A percentile compares a stretch with the other conserved stretches of the same genome.
phyloP scores from a whole-genome alignment of 1,139 yeast species.

The Pichia inconspicua region DNA sequence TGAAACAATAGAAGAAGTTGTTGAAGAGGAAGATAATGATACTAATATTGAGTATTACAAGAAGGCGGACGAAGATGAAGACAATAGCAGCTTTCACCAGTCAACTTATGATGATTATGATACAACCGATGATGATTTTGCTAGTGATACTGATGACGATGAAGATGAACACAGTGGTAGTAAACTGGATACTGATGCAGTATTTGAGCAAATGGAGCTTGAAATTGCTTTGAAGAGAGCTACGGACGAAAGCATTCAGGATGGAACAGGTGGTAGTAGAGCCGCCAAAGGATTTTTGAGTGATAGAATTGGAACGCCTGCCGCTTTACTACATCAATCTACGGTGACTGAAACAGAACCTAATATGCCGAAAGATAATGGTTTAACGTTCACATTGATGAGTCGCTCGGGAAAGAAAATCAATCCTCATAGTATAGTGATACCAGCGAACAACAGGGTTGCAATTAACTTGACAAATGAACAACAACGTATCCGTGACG shows the following conservation, averaged over 20 bases:
- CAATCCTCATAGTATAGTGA: constrained; percentile 35
- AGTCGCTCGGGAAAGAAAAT: constrained; percentile 44
- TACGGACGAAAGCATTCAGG: constrained; percentile 36
- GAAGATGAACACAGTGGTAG: neutral
- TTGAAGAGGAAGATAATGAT: neutral
- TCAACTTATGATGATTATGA: too few species aligned
- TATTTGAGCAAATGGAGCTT: constrained; percentile 16
- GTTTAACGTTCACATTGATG: constrained; percentile 43
- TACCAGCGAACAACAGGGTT: constrained; percentile 44
- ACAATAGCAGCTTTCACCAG: too few species aligned
- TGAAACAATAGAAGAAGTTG: constrained; percentile 1
- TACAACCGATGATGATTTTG: too few species aligned
- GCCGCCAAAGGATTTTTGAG: constrained; percentile 17
- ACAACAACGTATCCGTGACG: constrained; percentile 32
- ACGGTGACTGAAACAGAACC: neutral
- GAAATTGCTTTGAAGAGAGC: constrained; percentile 48
- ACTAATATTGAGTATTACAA: too few species aligned
- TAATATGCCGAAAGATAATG: neutral
- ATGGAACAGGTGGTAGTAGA: neutral
- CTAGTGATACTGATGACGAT: too few species aligned
- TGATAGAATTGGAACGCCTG: constrained; percentile 14
- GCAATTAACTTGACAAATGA: constrained; percentile 35
- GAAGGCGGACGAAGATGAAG: too few species aligned
- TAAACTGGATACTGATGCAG: constrained; percentile 20
- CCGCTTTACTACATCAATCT: constrained; percentile 5